Evolutionary conservation across 257 asterid genomes (phyloP).

Genomic region (Solanum habrochaites): DNA sequence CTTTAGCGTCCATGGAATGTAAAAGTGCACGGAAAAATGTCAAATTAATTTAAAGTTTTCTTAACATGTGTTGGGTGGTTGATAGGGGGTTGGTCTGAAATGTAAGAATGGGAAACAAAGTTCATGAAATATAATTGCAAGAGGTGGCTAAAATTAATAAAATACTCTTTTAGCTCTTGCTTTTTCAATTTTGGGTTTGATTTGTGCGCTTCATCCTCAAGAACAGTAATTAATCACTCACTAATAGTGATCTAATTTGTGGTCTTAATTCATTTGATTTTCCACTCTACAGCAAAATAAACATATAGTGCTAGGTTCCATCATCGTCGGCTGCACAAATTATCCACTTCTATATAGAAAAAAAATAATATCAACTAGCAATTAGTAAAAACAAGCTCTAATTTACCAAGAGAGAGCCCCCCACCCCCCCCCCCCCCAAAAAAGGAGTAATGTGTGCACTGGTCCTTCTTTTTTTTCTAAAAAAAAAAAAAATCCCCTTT

Average conservation of each 20-base stretch:
- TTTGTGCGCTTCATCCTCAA: constrained; percentile 1
- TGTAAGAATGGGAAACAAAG: background rate
- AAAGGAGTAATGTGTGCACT: background rate
- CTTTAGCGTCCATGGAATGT: background rate
- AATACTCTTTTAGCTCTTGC: background rate
- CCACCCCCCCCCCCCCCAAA: no score
- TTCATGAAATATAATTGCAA: background rate
- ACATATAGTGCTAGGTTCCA: background rate
- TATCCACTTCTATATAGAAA: background rate
- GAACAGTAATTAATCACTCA: background rate
- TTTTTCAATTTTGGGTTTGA: background rate
- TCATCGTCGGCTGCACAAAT: background rate
- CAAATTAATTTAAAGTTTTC: background rate
- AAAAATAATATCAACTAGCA: background rate
- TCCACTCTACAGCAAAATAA: background rate
- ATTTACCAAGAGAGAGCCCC: background rate
- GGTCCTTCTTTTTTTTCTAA: background rate
- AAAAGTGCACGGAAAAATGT: background rate
- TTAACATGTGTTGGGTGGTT: no score
- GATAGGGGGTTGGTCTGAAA: no score
- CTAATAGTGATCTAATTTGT: background rate
- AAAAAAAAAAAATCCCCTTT: background rate
- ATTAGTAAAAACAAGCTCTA: background rate
- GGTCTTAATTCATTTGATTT: background rate
- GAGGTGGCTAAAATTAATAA: background rate